phyloP scores from a whole-genome alignment of 1,284 basidiomycete genomes.

The Cutaneotrichosporon arboriforme region DNA sequence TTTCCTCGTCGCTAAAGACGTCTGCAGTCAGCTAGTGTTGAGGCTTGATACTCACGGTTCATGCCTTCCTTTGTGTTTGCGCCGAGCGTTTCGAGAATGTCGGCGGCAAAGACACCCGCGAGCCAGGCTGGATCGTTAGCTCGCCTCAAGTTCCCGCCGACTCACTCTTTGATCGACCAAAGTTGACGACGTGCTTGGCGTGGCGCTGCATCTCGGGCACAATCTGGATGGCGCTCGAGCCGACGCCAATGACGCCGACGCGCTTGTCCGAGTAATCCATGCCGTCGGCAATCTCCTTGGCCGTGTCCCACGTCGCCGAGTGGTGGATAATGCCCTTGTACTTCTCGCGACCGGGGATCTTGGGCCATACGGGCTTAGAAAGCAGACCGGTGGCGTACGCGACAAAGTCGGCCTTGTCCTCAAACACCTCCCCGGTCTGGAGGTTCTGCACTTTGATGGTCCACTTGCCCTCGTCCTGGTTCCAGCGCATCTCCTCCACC shows the following conservation, averaged over 20 bases:
- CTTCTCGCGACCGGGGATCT: conserved; percentile 21
- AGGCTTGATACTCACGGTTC: conserved; percentile 6
- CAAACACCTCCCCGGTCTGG: conserved; percentile 7
- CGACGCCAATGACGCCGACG: conserved; percentile 17
- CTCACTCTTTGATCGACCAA: conserved; percentile 6
- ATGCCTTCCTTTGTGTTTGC: conserved; percentile 1
- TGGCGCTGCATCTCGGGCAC: conserved; percentile 25
- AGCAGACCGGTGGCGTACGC: conserved; percentile 33
- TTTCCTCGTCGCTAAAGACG: conserved; percentile 30
- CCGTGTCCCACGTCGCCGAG: conserved; percentile 25
- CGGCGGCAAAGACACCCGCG: conserved; percentile 23
- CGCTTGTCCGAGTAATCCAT: conserved; percentile 17
- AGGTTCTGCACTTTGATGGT: conserved; percentile 13
- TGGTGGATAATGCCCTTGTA: conserved; percentile 32
- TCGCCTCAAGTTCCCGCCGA: not conserved
- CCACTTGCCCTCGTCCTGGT: conserved; percentile 23
- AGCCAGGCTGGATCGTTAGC: conserved; percentile 25
- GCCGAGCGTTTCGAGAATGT: conserved; percentile 10
- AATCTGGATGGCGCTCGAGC: conserved; percentile 21
- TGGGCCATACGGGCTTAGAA: conserved; percentile 31
- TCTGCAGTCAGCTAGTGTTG: conserved; percentile 7
- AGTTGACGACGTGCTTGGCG: conserved; percentile 10
- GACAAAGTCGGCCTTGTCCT: conserved; percentile 31
- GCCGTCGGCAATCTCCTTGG: conserved; percentile 11
- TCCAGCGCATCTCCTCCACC: conserved; percentile 28